These are phyloP conservation scores for Aspergillus unguis DNA, from an alignment of 2,329 filamentous ascomycete genomes.

Conservation along the genomic window DNA sequence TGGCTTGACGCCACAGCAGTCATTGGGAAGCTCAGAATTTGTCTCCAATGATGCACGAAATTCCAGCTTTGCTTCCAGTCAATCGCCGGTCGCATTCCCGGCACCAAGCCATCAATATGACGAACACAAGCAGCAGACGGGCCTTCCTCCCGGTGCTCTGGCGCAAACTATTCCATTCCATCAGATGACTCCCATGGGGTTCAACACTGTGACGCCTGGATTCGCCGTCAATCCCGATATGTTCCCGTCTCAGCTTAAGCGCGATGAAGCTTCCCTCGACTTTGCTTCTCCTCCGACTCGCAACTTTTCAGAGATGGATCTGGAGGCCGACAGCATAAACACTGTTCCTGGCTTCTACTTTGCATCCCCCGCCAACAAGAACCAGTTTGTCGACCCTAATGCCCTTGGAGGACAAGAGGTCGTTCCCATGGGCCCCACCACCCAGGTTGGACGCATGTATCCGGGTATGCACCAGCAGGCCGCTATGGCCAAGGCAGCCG, in stretches of 20 bases:
- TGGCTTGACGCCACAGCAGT: conserved; percentile 35
- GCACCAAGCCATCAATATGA: conserved; percentile 94
- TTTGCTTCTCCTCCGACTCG: conserved; percentile 63
- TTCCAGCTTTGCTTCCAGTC: conserved; percentile 34
- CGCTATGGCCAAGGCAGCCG: conserved; percentile 69
- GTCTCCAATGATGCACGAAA: conserved; percentile 30
- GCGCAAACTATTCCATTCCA: conserved; percentile 77
- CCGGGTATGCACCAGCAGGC: conserved; percentile 92
- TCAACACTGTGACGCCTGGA: conserved; percentile 34
- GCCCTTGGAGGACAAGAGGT: conserved; percentile 64
- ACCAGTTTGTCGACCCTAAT: conserved; percentile 69
- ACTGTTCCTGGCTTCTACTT: conserved; percentile 65
- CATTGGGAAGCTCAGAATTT: conserved; percentile 36
- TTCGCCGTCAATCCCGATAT: conserved; percentile 57
- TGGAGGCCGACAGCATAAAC: conserved; percentile 68
- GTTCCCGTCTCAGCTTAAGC: conserved; percentile 48
- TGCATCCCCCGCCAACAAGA: conserved; percentile 43
- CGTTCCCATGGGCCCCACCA: conserved; percentile 48
- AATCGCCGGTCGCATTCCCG: conserved; percentile 59
- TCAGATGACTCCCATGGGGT: conserved; percentile 49
- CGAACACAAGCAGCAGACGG: conserved; percentile 92
- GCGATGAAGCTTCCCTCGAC: conserved; percentile 54
- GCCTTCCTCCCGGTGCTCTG: conserved; percentile 79
- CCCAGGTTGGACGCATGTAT: conserved; percentile 71
- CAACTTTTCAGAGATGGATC: conserved; percentile 57